Evolutionary conservation across 2,329 filamentous ascomycete species (phyloP), one percentile per base, ranked within the genome.

Genomic region (Fusarium luffae): DNA sequence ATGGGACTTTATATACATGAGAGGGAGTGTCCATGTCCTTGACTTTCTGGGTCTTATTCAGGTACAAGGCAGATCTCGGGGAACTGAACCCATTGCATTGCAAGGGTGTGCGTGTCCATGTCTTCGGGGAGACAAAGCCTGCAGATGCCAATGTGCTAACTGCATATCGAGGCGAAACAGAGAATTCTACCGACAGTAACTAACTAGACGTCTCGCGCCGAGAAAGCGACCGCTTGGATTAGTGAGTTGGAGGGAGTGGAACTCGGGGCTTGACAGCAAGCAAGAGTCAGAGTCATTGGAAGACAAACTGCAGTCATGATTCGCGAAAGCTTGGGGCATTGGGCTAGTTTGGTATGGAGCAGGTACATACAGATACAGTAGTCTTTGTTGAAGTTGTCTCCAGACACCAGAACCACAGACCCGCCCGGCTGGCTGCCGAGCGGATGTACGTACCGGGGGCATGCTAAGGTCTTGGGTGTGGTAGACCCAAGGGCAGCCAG

Each of bases 391-490:
- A 51, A 54, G 63, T 47, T 63, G 50, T 68, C 47, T 48, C 54
- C 47, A 37, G 34, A 34, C 12, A 13, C 28, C 28, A 30, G 28
- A 30, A 21, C 23, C 43, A 12, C 23, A 48, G 65, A 68, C 66
- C 70, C 68, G 57, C 68, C 52, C 68, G 68, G 70, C 66, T 66
- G 62, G 60, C 56, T 72, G 66, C 72, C 70, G 69, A 67, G 19
- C 63, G 54, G 57, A 32, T 41, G 27, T 47, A 58, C 54, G 69
- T 51, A 58, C 58, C 55, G 54, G 52, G 27, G 52, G 42, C 37
- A 52, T 41, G 37, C 37, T 41, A 49, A 40, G 30, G 65, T 69
- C 37, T 41, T 44, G 34, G 30, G 66, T 69, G 66, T 69, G 66
- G 19, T n/a, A 27, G 57, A 54, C 49, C 60, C 54, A 59, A 54